These are phyloP conservation scores for Solanum commersonii DNA, from an alignment of 257 asterid genomes.

Conservation along the genomic window DNA sequence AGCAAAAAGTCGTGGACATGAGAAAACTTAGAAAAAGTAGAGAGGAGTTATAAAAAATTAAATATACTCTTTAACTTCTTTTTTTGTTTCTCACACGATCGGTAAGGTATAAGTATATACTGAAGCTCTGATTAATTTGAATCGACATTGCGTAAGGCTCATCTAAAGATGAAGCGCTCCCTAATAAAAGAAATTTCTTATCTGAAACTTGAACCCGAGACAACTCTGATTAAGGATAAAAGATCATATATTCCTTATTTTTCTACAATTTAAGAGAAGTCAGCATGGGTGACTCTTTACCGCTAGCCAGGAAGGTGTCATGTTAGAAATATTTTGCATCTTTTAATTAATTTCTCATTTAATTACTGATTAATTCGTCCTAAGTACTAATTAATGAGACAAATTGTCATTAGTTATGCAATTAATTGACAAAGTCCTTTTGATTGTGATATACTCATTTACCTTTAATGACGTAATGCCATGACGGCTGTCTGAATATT, in stretches of 20 bases:
- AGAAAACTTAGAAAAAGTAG: neutral
- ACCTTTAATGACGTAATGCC: neutral
- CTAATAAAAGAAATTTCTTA: accelerated
- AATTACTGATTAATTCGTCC: neutral
- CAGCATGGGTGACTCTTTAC: neutral
- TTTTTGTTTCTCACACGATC: neutral
- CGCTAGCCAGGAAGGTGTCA: neutral
- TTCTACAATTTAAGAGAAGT: neutral
- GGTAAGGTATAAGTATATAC: neutral
- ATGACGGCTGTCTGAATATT: neutral
- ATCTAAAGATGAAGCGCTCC: neutral
- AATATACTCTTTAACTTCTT: neutral
- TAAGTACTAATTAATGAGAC: neutral
- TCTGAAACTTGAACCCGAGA: too few species aligned
- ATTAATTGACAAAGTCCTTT: neutral
- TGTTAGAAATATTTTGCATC: neutral
- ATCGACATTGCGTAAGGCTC: neutral
- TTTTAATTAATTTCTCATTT: neutral
- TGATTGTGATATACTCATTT: neutral
- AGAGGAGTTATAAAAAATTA: neutral
- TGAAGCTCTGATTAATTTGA: neutral
- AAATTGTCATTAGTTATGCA: neutral
- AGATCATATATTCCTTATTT: neutral
- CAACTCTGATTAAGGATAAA: neutral
- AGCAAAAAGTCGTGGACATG: neutral